These are phyloP conservation scores for Aphanoascus verrucosus DNA, from an alignment of 2,329 filamentous ascomycete genomes.

Conservation along the genomic window DNA sequence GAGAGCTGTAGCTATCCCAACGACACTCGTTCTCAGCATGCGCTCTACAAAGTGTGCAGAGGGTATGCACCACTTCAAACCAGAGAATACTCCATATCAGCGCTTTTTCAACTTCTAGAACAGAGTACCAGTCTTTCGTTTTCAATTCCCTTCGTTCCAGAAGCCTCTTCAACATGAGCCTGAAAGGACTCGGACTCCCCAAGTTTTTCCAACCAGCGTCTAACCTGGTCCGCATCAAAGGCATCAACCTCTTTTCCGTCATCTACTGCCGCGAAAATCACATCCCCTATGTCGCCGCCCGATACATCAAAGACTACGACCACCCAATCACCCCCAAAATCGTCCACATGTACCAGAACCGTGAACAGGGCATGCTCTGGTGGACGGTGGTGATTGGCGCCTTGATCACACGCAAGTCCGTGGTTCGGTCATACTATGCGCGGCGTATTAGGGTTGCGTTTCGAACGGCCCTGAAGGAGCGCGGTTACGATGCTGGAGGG, in stretches of 20 bases:
- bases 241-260: slow-evolving; percentile 18
- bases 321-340: slow-evolving; percentile 28
- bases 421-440: slow-evolving; percentile 39
- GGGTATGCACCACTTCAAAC: too few relatives aligned
- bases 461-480: slow-evolving; percentile 34
- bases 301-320: slow-evolving; percentile 20
- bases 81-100: neutral
- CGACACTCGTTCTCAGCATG: too few relatives aligned
- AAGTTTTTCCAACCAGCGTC: neutral
- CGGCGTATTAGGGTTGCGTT: slow-evolving; percentile 39
- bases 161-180: too few relatives aligned
- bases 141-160: too few relatives aligned
- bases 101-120: too few relatives aligned
- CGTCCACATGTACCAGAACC: slow-evolving; percentile 27
- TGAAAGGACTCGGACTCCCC: neutral
- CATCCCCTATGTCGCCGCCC: slow-evolving; percentile 23
- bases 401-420: slow-evolving; percentile 28
- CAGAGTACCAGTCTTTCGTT: too few relatives aligned
- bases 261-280: slow-evolving; percentile 20
- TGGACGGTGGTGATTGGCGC: slow-evolving; percentile 34
- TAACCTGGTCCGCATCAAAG: neutral
- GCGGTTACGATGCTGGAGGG: slow-evolving; percentile 36
- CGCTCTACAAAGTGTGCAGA: too few relatives aligned
- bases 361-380: slow-evolving; percentile 38
- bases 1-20: too few relatives aligned